These are phyloP conservation scores for Panicum virgatum DNA, from an alignment of 202 grass and related monocot genomes.

Conservation along the genomic window DNA sequence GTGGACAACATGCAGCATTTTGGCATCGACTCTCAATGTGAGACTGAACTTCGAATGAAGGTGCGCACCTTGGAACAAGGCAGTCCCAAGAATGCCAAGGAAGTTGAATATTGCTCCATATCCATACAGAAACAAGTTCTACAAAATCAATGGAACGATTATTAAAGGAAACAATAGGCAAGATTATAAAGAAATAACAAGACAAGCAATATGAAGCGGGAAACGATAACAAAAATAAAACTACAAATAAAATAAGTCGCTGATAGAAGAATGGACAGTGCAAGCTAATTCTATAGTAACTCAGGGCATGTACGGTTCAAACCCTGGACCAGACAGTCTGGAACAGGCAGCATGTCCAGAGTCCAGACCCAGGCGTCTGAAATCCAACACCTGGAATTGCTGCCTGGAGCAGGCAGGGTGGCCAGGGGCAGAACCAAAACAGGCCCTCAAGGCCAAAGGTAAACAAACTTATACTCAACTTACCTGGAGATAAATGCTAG, in stretches of 20 bases:
- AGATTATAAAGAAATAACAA: background rate
- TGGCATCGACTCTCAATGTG: slow-evolving; percentile 1
- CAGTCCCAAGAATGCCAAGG: slow-evolving; percentile 89
- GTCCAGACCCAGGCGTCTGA: background rate
- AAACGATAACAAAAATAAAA: background rate
- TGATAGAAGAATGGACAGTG: slow-evolving; percentile 21
- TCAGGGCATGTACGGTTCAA: background rate
- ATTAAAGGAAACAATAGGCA: slow-evolving; percentile 24
- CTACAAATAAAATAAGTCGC: background rate
- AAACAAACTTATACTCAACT: slow-evolving; percentile 1
- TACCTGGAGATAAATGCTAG: slow-evolving; percentile 99
- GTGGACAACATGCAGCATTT: background rate
- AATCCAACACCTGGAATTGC: background rate
- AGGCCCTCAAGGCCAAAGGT: background rate
- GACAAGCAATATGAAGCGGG: background rate
- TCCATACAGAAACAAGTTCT: slow-evolving; percentile 98
- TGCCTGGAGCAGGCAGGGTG: background rate
- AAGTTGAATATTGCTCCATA: slow-evolving; percentile 99
- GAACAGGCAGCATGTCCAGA: background rate
- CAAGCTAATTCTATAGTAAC: background rate
- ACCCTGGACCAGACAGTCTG: background rate
- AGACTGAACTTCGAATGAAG: slow-evolving; percentile 39
- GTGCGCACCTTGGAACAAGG: slow-evolving; percentile 82
- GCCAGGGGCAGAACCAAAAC: background rate
- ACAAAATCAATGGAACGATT: slow-evolving; percentile 41